phyloP scores from a whole-genome alignment of 75 land plant species.

The Picea sitchensis region DNA sequence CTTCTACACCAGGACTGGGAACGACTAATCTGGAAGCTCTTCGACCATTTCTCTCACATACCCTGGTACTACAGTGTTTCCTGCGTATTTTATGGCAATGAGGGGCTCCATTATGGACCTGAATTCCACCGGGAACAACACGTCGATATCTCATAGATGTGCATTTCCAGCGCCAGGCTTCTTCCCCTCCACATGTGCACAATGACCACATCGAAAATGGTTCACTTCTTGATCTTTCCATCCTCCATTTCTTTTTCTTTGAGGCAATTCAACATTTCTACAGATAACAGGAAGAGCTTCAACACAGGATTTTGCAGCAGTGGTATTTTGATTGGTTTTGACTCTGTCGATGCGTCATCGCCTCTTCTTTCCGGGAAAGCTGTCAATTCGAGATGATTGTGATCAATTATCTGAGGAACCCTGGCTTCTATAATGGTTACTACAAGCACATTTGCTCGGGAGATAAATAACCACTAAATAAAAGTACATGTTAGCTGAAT shows the following conservation, averaged over 20 bases:
- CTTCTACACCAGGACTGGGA: too few relatives aligned
- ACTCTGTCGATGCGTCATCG: too few relatives aligned
- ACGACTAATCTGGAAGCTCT: not conserved
- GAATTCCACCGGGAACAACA: constrained; percentile 35
- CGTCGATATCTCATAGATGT: not conserved
- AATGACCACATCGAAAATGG: constrained; percentile 27
- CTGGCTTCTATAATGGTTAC: too few relatives aligned
- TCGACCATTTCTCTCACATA: constrained; percentile 12
- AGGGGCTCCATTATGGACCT: constrained; percentile 19
- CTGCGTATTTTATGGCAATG: constrained; percentile 21
- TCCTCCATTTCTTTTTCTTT: constrained; percentile 13
- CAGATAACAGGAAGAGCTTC: not conserved
- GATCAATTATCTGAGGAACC: too few relatives aligned
- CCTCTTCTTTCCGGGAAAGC: too few relatives aligned
- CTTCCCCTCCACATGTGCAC: constrained; percentile 29
- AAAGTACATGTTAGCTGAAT: too few relatives aligned
- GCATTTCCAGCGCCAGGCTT: not conserved
- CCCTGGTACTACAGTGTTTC: constrained; percentile 31
- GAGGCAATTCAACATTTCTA: not conserved
- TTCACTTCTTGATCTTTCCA: constrained; percentile 5
- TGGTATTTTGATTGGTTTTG: not conserved
- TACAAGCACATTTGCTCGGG: too few relatives aligned
- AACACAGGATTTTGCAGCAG: not conserved
- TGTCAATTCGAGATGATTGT: too few relatives aligned
- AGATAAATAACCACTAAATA: too few relatives aligned